These are phyloP conservation scores for Heterobasidion occidentale DNA, from an alignment of 1,284 basidiomycete genomes.

Conservation along the genomic window DNA sequence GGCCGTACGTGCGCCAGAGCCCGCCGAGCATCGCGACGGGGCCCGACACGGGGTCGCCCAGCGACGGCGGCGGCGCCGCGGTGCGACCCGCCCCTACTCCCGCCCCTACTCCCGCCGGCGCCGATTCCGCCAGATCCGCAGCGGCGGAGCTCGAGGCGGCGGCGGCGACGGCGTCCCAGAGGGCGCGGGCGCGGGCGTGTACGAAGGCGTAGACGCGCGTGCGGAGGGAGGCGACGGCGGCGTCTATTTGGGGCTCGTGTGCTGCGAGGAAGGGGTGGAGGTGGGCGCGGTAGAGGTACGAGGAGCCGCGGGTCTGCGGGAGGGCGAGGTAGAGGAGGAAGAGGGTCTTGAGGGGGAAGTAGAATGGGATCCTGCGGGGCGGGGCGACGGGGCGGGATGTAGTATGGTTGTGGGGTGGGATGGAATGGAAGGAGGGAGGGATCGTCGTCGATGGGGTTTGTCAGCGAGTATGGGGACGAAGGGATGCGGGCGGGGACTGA, in stretches of 20 bases:
- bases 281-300: constrained; percentile 70
- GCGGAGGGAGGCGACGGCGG: constrained; percentile 56
- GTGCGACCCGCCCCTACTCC: constrained; percentile 7
- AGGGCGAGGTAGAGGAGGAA: constrained; percentile 85
- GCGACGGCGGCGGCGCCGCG: constrained; percentile 32
- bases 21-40: constrained; percentile 55
- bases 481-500: constrained; percentile 24
- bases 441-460: neutral
- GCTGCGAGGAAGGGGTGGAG: constrained; percentile 72
- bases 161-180: constrained; percentile 48
- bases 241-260: constrained; percentile 79
- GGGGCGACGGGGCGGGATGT: too few species aligned
- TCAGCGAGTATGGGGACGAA: neutral
- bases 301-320: constrained; percentile 83
- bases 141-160: neutral
- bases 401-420: too few species aligned
- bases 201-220: constrained; percentile 53
- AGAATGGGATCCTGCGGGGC: constrained; percentile 86
- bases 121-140: neutral
- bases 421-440: constrained; percentile 1
- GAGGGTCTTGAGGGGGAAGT: constrained; percentile 76
- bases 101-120: neutral
- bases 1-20: constrained; percentile 70
- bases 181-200: constrained; percentile 49
- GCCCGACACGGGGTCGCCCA: constrained; percentile 50